Evolutionary conservation across 768 basidiomycete species (phyloP).

Genomic region (Suillus hirtellus): DNA sequence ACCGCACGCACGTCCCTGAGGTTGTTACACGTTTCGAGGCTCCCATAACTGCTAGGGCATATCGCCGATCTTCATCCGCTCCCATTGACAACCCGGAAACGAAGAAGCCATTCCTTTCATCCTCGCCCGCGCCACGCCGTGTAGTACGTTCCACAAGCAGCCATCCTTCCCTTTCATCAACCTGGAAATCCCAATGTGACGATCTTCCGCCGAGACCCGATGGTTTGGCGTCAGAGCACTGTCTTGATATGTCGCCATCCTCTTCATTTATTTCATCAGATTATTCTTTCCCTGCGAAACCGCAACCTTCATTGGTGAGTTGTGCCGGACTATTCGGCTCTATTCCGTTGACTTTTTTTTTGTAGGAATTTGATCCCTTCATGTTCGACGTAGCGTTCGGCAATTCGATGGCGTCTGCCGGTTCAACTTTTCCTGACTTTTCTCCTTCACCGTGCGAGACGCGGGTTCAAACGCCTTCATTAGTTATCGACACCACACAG

Average conservation of each 20-base stretch:
- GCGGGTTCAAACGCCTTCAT: constrained; percentile 30
- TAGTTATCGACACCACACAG: constrained; percentile 45
- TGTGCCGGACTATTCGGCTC: neutral
- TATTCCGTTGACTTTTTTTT: constrained; percentile 10
- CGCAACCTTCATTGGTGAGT: constrained; percentile 54
- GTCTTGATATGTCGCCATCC: constrained; percentile 33
- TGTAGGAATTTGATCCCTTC: constrained; percentile 32
- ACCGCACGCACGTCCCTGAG: constrained; percentile 52
- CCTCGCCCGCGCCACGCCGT: constrained; percentile 16
- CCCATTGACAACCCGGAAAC: constrained; percentile 46
- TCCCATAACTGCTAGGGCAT: constrained; percentile 71
- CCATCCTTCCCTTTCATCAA: constrained; percentile 18
- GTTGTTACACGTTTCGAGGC: constrained; percentile 72
- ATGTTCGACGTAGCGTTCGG: constrained; percentile 30
- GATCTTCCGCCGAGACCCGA: constrained; percentile 10
- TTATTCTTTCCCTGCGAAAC: constrained; percentile 34
- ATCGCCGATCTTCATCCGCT: constrained; percentile 66
- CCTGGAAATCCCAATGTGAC: constrained; percentile 8
- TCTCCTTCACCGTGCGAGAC: constrained; percentile 19
- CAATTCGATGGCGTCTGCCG: constrained; percentile 27
- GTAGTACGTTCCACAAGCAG: constrained; percentile 25
- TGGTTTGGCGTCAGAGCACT: constrained; percentile 23
- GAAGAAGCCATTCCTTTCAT: constrained; percentile 27
- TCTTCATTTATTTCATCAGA: constrained; percentile 35
- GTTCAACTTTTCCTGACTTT: constrained; percentile 22